Evolutionary conservation across 345 rosid species (phyloP).

Genomic region (Euphorbia pulcherrima): DNA sequence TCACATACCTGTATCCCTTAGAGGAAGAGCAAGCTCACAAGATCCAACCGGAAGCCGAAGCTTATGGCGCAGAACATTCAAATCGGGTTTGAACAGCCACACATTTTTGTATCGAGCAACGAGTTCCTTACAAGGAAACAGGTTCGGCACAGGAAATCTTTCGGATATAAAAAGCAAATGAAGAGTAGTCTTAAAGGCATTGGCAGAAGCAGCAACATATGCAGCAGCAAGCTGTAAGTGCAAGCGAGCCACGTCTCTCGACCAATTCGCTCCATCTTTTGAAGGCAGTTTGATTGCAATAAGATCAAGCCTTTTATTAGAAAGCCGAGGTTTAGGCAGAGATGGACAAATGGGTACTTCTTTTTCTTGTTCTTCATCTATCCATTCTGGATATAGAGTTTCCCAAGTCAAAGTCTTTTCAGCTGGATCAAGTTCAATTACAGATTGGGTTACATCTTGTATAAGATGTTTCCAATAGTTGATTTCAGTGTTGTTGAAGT

Average conservation of each 20-base stretch:
- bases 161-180: constrained; percentile 26
- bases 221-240: constrained; percentile 33
- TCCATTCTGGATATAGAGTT: constrained; percentile 34
- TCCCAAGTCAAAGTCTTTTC: constrained; percentile 29
- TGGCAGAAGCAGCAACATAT: constrained; percentile 30
- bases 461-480: constrained; percentile 20
- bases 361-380: constrained; percentile 32
- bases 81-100: constrained; percentile 29
- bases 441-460: constrained; percentile 13
- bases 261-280: constrained; percentile 27
- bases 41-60: constrained; percentile 33
- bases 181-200: constrained; percentile 22
- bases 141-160: constrained; percentile 29
- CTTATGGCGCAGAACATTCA: constrained; percentile 22
- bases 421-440: constrained; percentile 18
- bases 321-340: constrained; percentile 23
- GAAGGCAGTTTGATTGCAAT: constrained; percentile 31
- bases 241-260: constrained; percentile 30
- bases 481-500: constrained; percentile 28
- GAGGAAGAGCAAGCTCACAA: constrained; percentile 34
- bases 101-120: constrained; percentile 23
- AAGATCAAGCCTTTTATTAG: constrained; percentile 27
- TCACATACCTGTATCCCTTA: constrained; percentile 19
- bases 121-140: constrained; percentile 30
- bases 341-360: constrained; percentile 30